Conservation (phyloP, 371 early-diverging fungal genomes). For the Mortierella sp. region DNA sequence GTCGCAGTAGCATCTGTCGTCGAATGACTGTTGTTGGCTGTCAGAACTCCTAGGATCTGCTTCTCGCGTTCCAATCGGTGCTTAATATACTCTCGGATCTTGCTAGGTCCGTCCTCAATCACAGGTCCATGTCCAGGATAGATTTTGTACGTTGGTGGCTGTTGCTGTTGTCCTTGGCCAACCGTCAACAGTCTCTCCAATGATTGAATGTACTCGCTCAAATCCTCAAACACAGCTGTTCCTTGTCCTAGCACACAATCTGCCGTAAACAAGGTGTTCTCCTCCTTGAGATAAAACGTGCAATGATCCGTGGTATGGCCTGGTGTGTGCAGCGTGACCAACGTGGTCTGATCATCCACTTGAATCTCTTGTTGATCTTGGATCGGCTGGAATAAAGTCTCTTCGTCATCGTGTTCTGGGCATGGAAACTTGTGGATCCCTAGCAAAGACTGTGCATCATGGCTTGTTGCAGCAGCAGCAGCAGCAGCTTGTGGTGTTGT, state of each 20-base stretch:
- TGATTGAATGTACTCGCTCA: conserved; percentile 74
- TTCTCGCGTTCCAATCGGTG: conserved; percentile 83
- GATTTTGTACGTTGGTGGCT: conserved; percentile 43
- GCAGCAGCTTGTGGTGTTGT: conserved; percentile 23
- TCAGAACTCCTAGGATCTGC: conserved; percentile 72
- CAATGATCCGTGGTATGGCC: conserved; percentile 90
- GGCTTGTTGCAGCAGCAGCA: conserved; percentile 47
- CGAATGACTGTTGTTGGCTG: background rate
- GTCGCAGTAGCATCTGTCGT: no score
- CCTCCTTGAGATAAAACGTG: conserved; percentile 77
- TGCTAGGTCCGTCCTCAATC: conserved; percentile 66
- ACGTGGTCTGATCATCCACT: conserved; percentile 66
- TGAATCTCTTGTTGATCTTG: conserved; percentile 61
- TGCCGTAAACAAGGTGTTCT: conserved; percentile 79
- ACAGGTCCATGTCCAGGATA: conserved; percentile 83
- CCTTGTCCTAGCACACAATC: conserved; percentile 91
- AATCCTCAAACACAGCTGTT: conserved; percentile 81
- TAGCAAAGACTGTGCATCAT: conserved; percentile 3
- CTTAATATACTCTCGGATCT: conserved; percentile 70
- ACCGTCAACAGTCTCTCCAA: conserved; percentile 58
- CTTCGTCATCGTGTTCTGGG: conserved; percentile 40
- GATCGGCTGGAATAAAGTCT: conserved; percentile 43
- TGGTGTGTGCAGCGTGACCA: conserved; percentile 79
- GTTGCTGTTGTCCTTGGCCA: no score
- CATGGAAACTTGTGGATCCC: conserved; percentile 44